Conservation (phyloP, 306 rosid species). For the Fagus sylvatica region DNA sequence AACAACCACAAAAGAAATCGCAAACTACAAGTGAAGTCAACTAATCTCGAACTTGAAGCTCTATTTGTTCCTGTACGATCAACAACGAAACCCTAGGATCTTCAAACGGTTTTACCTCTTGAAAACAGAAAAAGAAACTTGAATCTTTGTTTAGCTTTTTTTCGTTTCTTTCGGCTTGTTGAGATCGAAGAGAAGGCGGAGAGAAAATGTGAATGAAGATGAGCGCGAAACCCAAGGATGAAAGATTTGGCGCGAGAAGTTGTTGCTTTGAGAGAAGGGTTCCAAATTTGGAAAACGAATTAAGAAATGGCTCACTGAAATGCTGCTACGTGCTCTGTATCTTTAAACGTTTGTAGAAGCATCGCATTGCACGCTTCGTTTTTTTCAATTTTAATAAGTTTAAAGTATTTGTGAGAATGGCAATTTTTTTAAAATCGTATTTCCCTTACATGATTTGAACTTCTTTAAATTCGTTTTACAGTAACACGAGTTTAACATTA, state of each 20-base stretch:
- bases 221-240: not conserved
- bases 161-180: not conserved
- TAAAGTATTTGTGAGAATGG: no score
- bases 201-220: not conserved
- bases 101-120: not conserved
- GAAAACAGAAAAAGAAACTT: not conserved
- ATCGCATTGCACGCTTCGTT: no score
- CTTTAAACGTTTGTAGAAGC: no score
- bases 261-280: not conserved
- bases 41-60: constrained; percentile 2
- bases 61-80: not conserved
- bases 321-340: no score
- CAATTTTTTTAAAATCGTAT: no score
- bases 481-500: no score
- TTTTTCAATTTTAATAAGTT: no score
- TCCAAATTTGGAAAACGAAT: not conserved
- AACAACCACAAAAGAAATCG: not conserved
- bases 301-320: not conserved
- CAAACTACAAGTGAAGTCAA: not conserved
- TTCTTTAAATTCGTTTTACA: no score
- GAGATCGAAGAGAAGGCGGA: not conserved
- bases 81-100: not conserved
- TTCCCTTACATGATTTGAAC: no score
- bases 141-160: not conserved
- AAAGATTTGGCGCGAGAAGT: not conserved